These are phyloP conservation scores for Samsoniella hepiali DNA, from an alignment of 2,329 filamentous ascomycete species.

Conservation along the genomic window DNA sequence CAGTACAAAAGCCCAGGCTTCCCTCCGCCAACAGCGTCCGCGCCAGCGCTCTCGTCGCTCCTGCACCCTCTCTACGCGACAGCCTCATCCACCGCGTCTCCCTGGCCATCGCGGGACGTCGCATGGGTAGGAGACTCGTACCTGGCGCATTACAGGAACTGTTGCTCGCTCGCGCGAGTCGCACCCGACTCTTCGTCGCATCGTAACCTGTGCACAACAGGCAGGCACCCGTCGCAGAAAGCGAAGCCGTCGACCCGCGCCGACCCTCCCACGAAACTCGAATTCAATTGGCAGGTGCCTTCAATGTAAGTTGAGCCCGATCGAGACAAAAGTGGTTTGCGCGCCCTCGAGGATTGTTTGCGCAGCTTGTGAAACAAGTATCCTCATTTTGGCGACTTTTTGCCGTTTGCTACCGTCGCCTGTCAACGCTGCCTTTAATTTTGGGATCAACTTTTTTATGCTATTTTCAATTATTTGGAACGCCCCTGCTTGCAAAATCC, in stretches of 20 bases:
- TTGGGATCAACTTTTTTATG: neutral
- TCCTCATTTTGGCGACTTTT: neutral
- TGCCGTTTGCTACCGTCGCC: neutral
- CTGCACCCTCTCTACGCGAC: slow-evolving; percentile 3
- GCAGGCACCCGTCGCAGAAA: slow-evolving; percentile 1
- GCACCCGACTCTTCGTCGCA: neutral
- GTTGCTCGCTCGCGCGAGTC: neutral
- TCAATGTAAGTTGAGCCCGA: slow-evolving; percentile 16
- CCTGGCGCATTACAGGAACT: neutral
- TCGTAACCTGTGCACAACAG: neutral
- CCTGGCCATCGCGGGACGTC: slow-evolving; percentile 12
- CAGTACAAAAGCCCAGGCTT: neutral
- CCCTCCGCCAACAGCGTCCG: neutral
- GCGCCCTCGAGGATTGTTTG: neutral
- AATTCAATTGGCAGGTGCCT: slow-evolving; percentile 9
- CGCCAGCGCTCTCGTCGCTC: neutral
- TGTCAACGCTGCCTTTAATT: neutral
- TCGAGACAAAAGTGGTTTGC: neutral
- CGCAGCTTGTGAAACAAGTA: neutral
- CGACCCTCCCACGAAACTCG: neutral
- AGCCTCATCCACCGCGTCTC: neutral
- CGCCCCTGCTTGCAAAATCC: slow-evolving; percentile 4
- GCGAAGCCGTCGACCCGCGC: neutral
- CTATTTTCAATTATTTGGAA: neutral
- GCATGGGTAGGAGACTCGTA: neutral